phyloP scores from a whole-genome alignment of 169 alveolate species.

The Plasmodium gallinaceum region DNA sequence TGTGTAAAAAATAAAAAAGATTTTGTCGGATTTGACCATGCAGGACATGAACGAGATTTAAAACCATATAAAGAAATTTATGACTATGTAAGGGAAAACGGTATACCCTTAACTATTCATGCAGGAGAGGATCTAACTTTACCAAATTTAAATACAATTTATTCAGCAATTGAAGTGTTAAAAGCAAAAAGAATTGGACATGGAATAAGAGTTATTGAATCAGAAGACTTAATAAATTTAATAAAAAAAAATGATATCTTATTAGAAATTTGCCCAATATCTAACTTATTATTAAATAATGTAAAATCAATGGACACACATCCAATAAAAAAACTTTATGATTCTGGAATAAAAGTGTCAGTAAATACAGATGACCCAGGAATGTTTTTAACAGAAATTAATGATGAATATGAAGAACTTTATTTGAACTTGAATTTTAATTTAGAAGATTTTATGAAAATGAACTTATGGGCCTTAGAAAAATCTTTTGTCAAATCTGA shows the following conservation, averaged over 20 bases:
- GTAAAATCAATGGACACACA: constrained; percentile 77
- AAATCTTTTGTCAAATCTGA: constrained; percentile 69
- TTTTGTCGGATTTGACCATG: constrained; percentile 79
- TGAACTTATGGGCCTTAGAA: constrained; percentile 79
- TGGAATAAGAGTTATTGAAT: constrained; percentile 78
- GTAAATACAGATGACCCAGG: constrained; percentile 79
- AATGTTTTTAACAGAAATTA: constrained; percentile 73
- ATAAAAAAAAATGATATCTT: constrained; percentile 72
- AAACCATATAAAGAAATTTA: constrained; percentile 57
- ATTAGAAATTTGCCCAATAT: constrained; percentile 78
- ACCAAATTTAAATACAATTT: constrained; percentile 74
- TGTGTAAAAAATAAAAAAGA: constrained; percentile 58
- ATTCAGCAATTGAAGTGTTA: constrained; percentile 62
- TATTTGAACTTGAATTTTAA: constrained; percentile 72
- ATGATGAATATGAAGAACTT: constrained; percentile 76
- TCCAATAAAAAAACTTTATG: constrained; percentile 77
- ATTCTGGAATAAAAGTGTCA: constrained; percentile 79
- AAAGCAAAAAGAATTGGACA: constrained; percentile 79
- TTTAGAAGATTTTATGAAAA: constrained; percentile 76
- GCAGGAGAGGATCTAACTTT: constrained; percentile 78
- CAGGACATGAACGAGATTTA: constrained; percentile 74
- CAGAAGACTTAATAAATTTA: constrained; percentile 69
- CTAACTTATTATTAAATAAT: constrained; percentile 74
- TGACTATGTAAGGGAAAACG: constrained; percentile 70
- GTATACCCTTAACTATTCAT: constrained; percentile 73